Percentiles rank a stretch among this genome's conserved stretches.
Conservation (phyloP, 495 filamentous ascomycete genomes). For the Lepidopterella palustris region DNA sequence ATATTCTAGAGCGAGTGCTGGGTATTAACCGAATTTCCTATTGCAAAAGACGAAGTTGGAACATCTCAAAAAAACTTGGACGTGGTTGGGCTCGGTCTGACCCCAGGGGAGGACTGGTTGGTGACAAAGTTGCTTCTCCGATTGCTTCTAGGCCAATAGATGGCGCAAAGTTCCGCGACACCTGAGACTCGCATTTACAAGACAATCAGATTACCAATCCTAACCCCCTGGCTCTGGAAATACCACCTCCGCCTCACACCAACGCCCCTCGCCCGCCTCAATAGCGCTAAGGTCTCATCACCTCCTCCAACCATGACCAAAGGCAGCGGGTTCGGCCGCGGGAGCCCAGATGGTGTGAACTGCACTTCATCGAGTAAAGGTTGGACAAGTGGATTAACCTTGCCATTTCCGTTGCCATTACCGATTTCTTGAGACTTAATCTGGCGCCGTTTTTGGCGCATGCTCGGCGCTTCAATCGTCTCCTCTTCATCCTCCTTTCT, state of each 20-base stretch:
- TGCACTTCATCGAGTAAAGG: constrained; percentile 76
- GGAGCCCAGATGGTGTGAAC: constrained; percentile 61
- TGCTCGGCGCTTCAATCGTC: constrained; percentile 34
- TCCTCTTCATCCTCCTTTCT: constrained; percentile 44
- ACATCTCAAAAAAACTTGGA: too few species aligned
- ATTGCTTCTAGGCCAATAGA: too few species aligned
- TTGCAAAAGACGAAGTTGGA: too few species aligned
- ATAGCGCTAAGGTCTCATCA: constrained; percentile 55
- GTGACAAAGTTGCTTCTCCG: too few species aligned
- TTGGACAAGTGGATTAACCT: constrained; percentile 43
- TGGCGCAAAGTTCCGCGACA: too few species aligned
- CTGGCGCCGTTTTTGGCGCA: constrained; percentile 16
- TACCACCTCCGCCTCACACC: constrained; percentile 72
- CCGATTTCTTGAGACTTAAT: neutral
- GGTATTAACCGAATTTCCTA: too few species aligned
- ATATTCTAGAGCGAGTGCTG: too few species aligned
- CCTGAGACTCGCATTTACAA: constrained; percentile 44
- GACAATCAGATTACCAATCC: constrained; percentile 74
- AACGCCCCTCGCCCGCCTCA: constrained; percentile 54
- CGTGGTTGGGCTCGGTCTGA: too few species aligned
- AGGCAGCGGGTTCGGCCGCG: constrained; percentile 64
- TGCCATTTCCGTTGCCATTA: too few species aligned
- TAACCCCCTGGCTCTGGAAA: constrained; percentile 72
- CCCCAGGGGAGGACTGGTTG: too few species aligned
- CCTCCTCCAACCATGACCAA: constrained; percentile 84